Evolutionary conservation across 2,329 filamentous ascomycete genomes (phyloP), one percentile per base, ranked within the genome.

Genomic region (Orbilia quercus): DNA sequence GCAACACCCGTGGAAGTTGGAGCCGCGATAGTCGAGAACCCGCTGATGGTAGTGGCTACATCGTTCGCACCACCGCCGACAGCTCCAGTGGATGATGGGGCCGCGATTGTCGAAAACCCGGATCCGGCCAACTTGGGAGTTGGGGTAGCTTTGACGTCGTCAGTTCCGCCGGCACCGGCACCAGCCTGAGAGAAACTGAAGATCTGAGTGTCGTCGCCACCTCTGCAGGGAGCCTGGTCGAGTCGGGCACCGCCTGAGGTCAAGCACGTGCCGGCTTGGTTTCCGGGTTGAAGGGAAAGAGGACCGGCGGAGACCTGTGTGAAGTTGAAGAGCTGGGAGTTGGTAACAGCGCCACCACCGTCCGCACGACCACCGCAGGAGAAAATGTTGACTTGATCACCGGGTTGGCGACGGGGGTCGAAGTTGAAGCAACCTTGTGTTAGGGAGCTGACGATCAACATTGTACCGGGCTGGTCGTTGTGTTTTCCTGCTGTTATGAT

Each of bases 401-500:
- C 85, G 1, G 81, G 80, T 0, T 81, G 79, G 25, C 85, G 82
- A 50, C 85, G 82, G 3, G 83, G 82, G 75, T 88, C 85, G 72
- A 86, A 86, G 80, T 86, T 87, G 76, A 86, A 80, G 77, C 86
- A 88, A 45, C 85, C 85, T 77, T 86, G 83, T 0, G 85, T 87
- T 75, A 85, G 78, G 2, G 84, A 84, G 80, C 83, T 87, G 45
- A 87, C 85, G 38, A 88, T 76, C 51, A 87, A 80, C 76, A 84
- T 82, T 3, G 82, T 81, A 36, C 82, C 81, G 40, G 80, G 76
- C 31, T 79, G 80, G 75, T 85, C 79, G 74, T 85, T 84, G 77
- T 87, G 85, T 75, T 82, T 82, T 20, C 85, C 85, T 5, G 80
- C 79, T 0, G 83, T 85, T 60, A 86, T 80, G 45, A 86, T 76